Conservation (phyloP, 371 early-diverging fungal species). For the Apophysomyces ossiformis region DNA sequence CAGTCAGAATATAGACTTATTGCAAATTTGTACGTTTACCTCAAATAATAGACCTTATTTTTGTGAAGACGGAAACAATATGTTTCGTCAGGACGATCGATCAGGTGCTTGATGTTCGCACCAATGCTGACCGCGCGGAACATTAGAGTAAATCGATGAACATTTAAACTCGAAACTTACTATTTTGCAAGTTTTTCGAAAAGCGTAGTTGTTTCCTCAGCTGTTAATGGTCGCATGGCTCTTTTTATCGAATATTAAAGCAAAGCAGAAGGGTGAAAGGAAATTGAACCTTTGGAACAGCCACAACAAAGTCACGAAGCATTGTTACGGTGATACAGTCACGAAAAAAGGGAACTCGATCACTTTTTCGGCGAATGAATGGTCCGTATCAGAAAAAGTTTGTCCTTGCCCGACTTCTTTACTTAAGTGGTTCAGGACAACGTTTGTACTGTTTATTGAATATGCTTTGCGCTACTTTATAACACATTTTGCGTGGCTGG, state of each 20-base stretch:
- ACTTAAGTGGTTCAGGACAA: no score
- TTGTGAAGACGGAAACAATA: constrained; percentile 95
- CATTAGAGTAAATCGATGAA: constrained; percentile 9
- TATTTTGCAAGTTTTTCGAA: constrained; percentile 97
- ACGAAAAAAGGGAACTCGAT: no score
- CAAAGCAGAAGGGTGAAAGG: no score
- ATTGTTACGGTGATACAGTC: no score
- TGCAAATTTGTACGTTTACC: constrained; percentile 42
- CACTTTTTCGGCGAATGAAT: no score
- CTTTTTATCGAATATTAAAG: neutral
- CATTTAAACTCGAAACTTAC: constrained; percentile 52
- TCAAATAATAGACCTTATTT: constrained; percentile 94
- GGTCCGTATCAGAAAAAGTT: no score
- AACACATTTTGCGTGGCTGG: no score
- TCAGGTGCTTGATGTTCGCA: constrained; percentile 91
- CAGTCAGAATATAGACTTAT: neutral
- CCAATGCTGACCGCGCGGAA: constrained; percentile 73
- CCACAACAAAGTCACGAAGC: no score
- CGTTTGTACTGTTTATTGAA: no score
- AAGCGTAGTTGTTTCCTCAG: constrained; percentile 93
- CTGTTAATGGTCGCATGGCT: constrained; percentile 93
- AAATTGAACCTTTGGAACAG: no score
- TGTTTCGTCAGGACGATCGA: constrained; percentile 94
- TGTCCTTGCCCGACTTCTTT: no score
- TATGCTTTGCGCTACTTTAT: no score